A percentile compares a stretch with the other conserved stretches of the same genome.
These are phyloP conservation scores for Entamoeba histolytica DNA, from an alignment of 208 protist genomes.

Conservation along the genomic window DNA sequence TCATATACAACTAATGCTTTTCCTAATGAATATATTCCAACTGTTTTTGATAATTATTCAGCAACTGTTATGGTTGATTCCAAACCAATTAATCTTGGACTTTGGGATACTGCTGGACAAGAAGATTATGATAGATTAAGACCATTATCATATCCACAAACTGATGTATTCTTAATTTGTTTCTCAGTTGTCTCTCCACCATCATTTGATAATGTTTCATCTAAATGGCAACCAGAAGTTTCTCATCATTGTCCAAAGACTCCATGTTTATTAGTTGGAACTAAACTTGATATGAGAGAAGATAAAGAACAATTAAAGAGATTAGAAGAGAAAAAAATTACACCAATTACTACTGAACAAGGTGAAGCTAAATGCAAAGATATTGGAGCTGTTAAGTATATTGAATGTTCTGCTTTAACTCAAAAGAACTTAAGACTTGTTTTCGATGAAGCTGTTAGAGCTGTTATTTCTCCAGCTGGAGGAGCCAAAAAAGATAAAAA, in stretches of 20 bases:
- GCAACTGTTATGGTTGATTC: constrained; percentile 13
- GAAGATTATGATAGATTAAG: constrained; percentile 44
- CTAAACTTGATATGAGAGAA: constrained; percentile 37
- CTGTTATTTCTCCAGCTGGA: constrained; percentile 6
- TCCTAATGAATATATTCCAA: no score
- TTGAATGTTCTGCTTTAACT: constrained; percentile 62
- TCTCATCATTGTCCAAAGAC: constrained; percentile 11
- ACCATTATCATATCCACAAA: constrained; percentile 38
- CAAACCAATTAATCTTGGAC: neutral
- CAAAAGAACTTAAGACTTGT: constrained; percentile 54
- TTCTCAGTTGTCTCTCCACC: constrained; percentile 41
- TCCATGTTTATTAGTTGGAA: constrained; percentile 41
- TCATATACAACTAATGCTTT: constrained; percentile 3
- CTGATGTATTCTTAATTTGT: constrained; percentile 50
- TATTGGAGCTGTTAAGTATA: constrained; percentile 51
- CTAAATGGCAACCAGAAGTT: constrained; percentile 34
- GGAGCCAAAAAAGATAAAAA: neutral
- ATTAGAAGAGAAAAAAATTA: constrained; percentile 28
- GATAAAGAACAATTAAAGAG: constrained; percentile 30
- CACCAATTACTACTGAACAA: constrained; percentile 26
- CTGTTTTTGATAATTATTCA: constrained; percentile 34
- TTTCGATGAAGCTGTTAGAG: constrained; percentile 51
- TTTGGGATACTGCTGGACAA: constrained; percentile 34
- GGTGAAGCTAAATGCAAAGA: constrained; percentile 40
- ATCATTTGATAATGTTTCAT: constrained; percentile 49